Conservation (phyloP, 768 basidiomycete genomes). For the Melanogaster broomeanus region DNA sequence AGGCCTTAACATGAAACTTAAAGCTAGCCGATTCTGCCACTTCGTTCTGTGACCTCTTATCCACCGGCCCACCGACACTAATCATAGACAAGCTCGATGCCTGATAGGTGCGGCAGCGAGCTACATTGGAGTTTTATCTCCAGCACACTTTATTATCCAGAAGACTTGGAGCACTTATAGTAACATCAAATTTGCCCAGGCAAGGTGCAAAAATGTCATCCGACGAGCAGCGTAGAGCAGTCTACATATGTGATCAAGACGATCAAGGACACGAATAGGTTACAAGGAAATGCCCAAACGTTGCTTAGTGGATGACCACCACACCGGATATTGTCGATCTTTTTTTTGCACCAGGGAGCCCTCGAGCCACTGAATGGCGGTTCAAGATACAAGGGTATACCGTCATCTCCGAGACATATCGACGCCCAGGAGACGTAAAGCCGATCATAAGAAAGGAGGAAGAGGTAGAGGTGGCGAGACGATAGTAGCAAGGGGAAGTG, state of each 20-base stretch:
- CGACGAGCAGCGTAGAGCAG: not conserved
- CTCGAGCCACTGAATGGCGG: no score
- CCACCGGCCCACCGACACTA: not conserved
- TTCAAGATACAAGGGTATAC: no score
- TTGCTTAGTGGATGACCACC: no score
- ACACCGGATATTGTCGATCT: no score
- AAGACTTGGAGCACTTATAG: not conserved
- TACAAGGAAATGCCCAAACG: no score
- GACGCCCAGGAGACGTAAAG: no score
- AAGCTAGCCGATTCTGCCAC: constrained; percentile 84
- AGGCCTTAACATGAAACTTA: no score
- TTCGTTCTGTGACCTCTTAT: constrained; percentile 39
- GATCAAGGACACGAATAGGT: not conserved
- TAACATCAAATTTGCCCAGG: not conserved
- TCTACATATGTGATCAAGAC: constrained; percentile 5
- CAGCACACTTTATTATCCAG: not conserved
- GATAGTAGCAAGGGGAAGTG: no score
- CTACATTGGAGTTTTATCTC: constrained; percentile 36
- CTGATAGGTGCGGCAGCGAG: constrained; percentile 45
- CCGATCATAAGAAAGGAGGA: no score
- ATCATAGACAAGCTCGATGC: not conserved
- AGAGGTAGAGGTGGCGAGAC: no score
- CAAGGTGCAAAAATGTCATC: constrained; percentile 2
- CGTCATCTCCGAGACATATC: no score
- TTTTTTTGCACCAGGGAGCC: no score